These are phyloP conservation scores for Setomelanomma holmii DNA, from an alignment of 2,329 filamentous ascomycete genomes.

Conservation along the genomic window DNA sequence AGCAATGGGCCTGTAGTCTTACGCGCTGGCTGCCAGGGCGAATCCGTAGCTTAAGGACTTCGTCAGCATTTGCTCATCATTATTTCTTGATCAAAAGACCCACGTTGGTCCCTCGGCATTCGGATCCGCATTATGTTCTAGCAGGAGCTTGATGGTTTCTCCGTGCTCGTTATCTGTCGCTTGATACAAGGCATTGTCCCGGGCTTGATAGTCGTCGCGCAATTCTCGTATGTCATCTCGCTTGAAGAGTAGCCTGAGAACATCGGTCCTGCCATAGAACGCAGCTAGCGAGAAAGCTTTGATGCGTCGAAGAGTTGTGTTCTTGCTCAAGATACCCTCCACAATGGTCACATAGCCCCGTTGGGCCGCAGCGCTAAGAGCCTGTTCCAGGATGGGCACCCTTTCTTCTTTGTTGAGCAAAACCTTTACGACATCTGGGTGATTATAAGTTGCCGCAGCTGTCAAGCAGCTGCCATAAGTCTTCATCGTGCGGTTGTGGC, in stretches of 20 bases:
- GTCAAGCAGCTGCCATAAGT: constrained; percentile 28
- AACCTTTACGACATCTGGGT: constrained; percentile 23
- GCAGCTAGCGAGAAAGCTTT: constrained; percentile 30
- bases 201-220: neutral
- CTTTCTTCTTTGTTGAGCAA: constrained; percentile 24
- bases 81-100: neutral
- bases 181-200: constrained; percentile 24
- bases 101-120: constrained; percentile 28
- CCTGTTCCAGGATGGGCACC: constrained; percentile 25
- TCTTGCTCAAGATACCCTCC: constrained; percentile 21
- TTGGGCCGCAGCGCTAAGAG: constrained; percentile 26
- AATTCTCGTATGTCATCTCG: neutral
- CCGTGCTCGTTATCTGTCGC: constrained; percentile 28
- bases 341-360: constrained; percentile 24
- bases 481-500: constrained; percentile 19
- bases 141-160: constrained; percentile 26
- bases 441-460: constrained; percentile 31
- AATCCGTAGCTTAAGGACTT: constrained; percentile 18
- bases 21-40: constrained; percentile 25
- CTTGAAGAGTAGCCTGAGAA: constrained; percentile 19
- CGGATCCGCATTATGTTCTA: constrained; percentile 24
- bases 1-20: neutral
- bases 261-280: constrained; percentile 22
- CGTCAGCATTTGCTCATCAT: constrained; percentile 3
- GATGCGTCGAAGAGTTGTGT: constrained; percentile 17